A percentile compares a stretch with the other conserved stretches of the same genome.
phyloP scores from a whole-genome alignment of 306 rosid genomes.

The Urtica urens region DNA sequence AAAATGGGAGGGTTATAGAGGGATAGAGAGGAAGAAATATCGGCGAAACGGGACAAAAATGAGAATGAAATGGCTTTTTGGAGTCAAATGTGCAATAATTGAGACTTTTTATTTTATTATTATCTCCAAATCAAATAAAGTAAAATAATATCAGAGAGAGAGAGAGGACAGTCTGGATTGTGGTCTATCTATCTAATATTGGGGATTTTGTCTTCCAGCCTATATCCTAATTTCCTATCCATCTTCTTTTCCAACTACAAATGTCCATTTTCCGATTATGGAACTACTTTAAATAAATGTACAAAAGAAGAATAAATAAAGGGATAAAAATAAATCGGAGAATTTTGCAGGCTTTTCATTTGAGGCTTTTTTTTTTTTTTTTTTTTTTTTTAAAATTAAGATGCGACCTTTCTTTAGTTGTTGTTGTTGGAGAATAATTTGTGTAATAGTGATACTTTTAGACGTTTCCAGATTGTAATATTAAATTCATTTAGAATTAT shows the following conservation, averaged over 20 bases:
- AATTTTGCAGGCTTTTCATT: no score
- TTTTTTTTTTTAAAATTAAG: no score
- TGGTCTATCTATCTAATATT: neutral
- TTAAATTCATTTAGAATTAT: no score
- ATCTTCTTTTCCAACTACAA: neutral
- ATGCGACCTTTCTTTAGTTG: no score
- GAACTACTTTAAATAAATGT: neutral
- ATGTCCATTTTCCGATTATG: neutral
- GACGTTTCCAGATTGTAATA: no score
- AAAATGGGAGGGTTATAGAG: constrained; percentile 1
- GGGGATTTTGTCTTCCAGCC: constrained; percentile 14
- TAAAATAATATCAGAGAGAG: neutral
- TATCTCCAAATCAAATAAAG: neutral
- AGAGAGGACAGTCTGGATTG: constrained; percentile 16
- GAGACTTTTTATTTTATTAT: neutral
- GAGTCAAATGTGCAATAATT: neutral
- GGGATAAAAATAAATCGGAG: neutral
- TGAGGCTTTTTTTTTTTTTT: no score
- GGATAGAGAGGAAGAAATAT: constrained; percentile 25
- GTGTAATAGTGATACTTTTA: no score
- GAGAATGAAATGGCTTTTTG: neutral
- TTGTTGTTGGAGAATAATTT: no score
- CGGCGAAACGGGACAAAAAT: constrained; percentile 46
- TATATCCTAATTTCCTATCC: neutral
- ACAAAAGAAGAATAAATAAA: neutral